These are phyloP conservation scores for Trapa bicornis DNA, from an alignment of 345 rosid genomes.

Conservation along the genomic window DNA sequence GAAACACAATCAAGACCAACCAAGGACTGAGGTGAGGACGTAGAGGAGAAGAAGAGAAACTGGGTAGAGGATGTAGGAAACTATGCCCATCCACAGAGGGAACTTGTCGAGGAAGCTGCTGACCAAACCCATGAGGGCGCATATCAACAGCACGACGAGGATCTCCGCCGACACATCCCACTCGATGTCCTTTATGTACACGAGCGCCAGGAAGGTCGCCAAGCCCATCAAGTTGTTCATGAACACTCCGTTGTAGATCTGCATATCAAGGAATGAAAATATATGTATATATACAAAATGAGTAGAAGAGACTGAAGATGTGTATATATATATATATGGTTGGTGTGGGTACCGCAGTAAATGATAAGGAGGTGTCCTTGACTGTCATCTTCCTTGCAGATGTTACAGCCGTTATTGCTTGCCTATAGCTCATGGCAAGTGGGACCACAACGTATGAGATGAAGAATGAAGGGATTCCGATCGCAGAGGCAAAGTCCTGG, in stretches of 20 bases:
- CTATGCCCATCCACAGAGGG: slow-evolving; percentile 24
- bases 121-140: slow-evolving; percentile 21
- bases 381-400: slow-evolving; percentile 23
- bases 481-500: slow-evolving; percentile 16
- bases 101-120: slow-evolving; percentile 21
- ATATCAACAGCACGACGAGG: slow-evolving; percentile 23
- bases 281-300: no score
- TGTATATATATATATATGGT: no score
- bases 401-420: slow-evolving; percentile 6
- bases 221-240: slow-evolving; percentile 33
- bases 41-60: slow-evolving; percentile 24
- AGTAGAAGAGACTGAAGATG: neutral
- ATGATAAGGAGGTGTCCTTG: slow-evolving; percentile 23
- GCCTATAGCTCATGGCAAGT: slow-evolving; percentile 23
- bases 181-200: slow-evolving; percentile 21
- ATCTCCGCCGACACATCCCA: slow-evolving; percentile 34
- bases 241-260: slow-evolving; percentile 36
- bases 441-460: slow-evolving; percentile 34
- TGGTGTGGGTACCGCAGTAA: slow-evolving; percentile 24
- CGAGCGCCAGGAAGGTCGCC: slow-evolving; percentile 20
- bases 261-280: neutral
- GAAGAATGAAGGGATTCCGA: slow-evolving; percentile 23
- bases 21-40: slow-evolving; percentile 22
- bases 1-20: slow-evolving; percentile 21
- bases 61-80: slow-evolving; percentile 25